Evolutionary conservation across 208 protist genomes (phyloP), one percentile per base, ranked within the genome.

Genomic region (Angomonas ambiguus): DNA sequence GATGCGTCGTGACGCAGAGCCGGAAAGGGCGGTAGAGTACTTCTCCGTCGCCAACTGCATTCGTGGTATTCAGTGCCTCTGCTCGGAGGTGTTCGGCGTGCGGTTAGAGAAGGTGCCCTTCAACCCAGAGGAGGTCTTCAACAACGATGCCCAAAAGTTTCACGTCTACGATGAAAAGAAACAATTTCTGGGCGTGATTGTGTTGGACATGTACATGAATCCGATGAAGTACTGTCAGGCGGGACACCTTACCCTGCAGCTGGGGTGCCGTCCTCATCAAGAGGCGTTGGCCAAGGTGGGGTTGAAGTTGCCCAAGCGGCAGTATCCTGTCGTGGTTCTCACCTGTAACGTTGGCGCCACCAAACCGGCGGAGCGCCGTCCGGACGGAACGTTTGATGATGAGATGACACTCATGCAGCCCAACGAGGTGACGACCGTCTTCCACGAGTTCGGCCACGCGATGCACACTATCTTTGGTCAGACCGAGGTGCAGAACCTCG

Each of bases 401-500:
- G 87, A 97, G 73, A 69, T 82, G 3, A 93, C 87, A 0, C 74
- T 95, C 6, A 87, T 97, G 77, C 74, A 87, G 35, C 87, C 86
- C 33, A 78, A 78, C 66, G 92, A 98, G 77, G 91, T 97, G 6
- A 92, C 79, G 18, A 97, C 95, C 1, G 65, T 96, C 5, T 97
- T 98, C 62, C 95, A 98, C 74, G 95, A 98, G 73, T 96, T 97
- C 59, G 95, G 95, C 16, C 95, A 98, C 65, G 85, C 89, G 8
- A 85, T 97, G 83, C 93, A 97, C 75, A 95, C 91, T 38, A 95
- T 97, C 60, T 95, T 97, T 87, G 90, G 87, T 13, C 88, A 96
- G 75, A 97, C 92, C 2, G 76, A 80, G 30, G 91, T 95, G 55
- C 94, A 97, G 73, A 96, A 96, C 79, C 72, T 97, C 30, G 85